Evolutionary conservation across 202 grass and related monocot species (phyloP).

Genomic region (Eragrostis tef): DNA sequence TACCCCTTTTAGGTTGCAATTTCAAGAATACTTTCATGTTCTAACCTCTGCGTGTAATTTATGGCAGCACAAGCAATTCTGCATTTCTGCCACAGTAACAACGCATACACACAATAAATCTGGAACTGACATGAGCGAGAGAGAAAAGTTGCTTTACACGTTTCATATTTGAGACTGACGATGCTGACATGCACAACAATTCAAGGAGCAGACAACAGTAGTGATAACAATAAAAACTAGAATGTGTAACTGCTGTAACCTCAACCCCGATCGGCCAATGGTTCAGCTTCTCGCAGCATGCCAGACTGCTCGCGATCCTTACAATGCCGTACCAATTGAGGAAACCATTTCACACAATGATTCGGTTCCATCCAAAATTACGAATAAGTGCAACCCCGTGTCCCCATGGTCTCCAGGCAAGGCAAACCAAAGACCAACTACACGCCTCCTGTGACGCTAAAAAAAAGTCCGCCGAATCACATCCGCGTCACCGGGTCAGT

Average conservation of each 20-base stretch:
- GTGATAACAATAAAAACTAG: too few species aligned
- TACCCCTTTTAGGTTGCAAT: not conserved
- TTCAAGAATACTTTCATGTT: not conserved
- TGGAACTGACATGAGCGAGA: not conserved
- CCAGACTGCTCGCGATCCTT: not conserved
- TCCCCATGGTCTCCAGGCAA: not conserved
- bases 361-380: not conserved
- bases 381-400: not conserved
- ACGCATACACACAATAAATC: not conserved
- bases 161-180: not conserved
- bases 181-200: not conserved
- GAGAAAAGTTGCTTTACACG: not conserved
- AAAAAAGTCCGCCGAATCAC: conserved; percentile 29
- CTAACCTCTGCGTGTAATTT: not conserved
- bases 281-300: not conserved
- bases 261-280: not conserved
- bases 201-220: not conserved
- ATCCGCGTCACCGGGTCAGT: not conserved
- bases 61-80: conserved; percentile 18
- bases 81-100: not conserved
- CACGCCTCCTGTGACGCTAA: not conserved
- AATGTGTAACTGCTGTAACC: not conserved
- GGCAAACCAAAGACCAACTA: not conserved
- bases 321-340: not conserved
- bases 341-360: not conserved